A percentile compares a stretch with the other conserved stretches of the same genome.
These are phyloP conservation scores for Scedosporium boydii DNA, from an alignment of 2,329 filamentous ascomycete genomes.

Conservation along the genomic window DNA sequence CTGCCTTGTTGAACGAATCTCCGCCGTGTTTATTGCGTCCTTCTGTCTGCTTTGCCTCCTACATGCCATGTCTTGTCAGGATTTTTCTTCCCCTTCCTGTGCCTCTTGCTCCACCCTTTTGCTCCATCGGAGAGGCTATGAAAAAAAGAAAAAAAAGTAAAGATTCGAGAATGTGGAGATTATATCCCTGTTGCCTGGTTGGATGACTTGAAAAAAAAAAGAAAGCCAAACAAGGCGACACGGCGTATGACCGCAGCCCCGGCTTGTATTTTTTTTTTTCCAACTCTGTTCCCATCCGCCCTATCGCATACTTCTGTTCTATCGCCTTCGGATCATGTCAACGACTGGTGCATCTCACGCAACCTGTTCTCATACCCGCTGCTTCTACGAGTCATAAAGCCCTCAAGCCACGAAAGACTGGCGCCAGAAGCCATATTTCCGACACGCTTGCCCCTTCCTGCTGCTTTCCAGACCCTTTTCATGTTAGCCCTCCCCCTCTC, in stretches of 20 bases:
- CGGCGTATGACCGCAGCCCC: background rate
- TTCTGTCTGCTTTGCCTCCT: background rate
- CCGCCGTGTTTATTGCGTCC: background rate
- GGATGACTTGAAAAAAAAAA: background rate
- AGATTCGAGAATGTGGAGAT: background rate
- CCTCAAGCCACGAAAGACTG: background rate
- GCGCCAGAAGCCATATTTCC: slow-evolving; percentile 1
- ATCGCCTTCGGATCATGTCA: background rate
- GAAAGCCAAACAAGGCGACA: background rate
- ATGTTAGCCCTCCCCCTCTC: slow-evolving; percentile 5
- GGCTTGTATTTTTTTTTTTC: background rate
- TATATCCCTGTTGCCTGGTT: slow-evolving; percentile 5
- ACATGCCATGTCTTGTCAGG: background rate
- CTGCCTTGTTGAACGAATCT: background rate
- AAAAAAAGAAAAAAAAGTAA: slow-evolving; percentile 2
- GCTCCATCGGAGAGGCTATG: background rate
- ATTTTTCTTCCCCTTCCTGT: background rate
- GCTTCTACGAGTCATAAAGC: background rate
- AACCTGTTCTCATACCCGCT: background rate
- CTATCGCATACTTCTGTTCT: background rate
- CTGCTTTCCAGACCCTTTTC: background rate
- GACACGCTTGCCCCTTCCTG: background rate
- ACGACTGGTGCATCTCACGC: background rate
- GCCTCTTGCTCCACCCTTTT: background rate
- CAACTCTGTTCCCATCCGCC: background rate